These are phyloP conservation scores for Monosporozyma yasuniensis DNA, from an alignment of 805 yeast genomes.

Conservation along the genomic window DNA sequence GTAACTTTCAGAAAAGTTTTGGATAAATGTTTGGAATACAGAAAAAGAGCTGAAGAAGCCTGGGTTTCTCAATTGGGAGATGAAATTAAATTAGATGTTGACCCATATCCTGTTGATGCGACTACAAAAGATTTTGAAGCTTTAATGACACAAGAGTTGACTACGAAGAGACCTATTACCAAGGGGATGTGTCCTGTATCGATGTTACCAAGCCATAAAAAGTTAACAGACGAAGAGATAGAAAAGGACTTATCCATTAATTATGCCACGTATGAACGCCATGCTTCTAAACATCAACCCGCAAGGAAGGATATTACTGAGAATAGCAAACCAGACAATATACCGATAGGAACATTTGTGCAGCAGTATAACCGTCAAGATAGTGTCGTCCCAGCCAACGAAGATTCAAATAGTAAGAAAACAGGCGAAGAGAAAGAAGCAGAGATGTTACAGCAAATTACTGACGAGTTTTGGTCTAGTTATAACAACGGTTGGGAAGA, in stretches of 20 bases:
- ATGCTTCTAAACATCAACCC: not conserved
- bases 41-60: constrained; percentile 11
- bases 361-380: not conserved
- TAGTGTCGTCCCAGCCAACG: not conserved
- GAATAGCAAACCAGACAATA: not conserved
- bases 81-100: not conserved
- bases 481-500: constrained; percentile 16
- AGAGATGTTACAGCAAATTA: constrained; percentile 11
- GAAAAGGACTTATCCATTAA: not conserved
- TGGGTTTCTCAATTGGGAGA: constrained; percentile 8
- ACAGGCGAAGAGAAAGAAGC: not conserved
- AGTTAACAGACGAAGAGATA: not conserved
- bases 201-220: not conserved
- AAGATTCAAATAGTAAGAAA: not conserved
- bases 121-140: not conserved
- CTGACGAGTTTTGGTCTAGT: constrained; percentile 17
- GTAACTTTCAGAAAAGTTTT: constrained; percentile 8
- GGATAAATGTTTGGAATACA: constrained; percentile 12
- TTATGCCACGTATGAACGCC: not conserved
- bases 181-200: not conserved
- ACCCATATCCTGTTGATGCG: not conserved
- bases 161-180: not conserved
- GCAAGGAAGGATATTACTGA: not conserved
- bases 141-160: not conserved
- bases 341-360: not conserved